A percentile compares a stretch with the other conserved stretches of the same genome.
Conservation (phyloP, 1,284 basidiomycete species). For the Phellopilus nigrolimitatus region DNA sequence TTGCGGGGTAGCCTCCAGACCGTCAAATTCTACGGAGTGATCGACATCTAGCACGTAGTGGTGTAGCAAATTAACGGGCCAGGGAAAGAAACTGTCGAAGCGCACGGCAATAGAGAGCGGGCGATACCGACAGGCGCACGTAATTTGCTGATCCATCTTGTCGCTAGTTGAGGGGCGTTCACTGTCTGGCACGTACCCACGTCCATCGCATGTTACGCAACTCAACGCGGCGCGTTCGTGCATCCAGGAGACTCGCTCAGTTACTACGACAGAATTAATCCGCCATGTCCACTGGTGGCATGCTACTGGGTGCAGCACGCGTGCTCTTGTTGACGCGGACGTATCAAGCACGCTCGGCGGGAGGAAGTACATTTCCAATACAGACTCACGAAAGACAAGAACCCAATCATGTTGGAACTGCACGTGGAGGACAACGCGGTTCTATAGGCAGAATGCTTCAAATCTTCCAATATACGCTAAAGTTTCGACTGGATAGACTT, state of each 20-base stretch:
- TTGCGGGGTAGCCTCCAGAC: slow-evolving; percentile 40
- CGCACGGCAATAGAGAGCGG: slow-evolving; percentile 52
- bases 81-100: slow-evolving; percentile 56
- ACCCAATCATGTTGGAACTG: slow-evolving; percentile 36
- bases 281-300: slow-evolving; percentile 49
- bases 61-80: slow-evolving; percentile 64
- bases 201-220: slow-evolving; percentile 5
- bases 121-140: slow-evolving; percentile 23
- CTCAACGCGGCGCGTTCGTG: slow-evolving; percentile 9
- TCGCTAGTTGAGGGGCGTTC: too few relatives aligned
- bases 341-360: slow-evolving; percentile 33
- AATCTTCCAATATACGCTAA: too few relatives aligned
- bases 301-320: slow-evolving; percentile 39
- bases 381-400: slow-evolving; percentile 36
- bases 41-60: slow-evolving; percentile 42
- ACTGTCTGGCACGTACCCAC: slow-evolving; percentile 8
- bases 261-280: slow-evolving; percentile 46
- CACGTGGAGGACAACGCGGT: slow-evolving; percentile 24
- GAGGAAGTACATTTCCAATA: slow-evolving; percentile 38
- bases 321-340: slow-evolving; percentile 36
- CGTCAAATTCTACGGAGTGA: slow-evolving; percentile 6
- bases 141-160: neutral
- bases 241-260: slow-evolving; percentile 19
- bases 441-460: too few relatives aligned
- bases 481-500: neutral